phyloP scores from a whole-genome alignment of 2,329 filamentous ascomycete species.

The Hymenoscyphus salicellus region DNA sequence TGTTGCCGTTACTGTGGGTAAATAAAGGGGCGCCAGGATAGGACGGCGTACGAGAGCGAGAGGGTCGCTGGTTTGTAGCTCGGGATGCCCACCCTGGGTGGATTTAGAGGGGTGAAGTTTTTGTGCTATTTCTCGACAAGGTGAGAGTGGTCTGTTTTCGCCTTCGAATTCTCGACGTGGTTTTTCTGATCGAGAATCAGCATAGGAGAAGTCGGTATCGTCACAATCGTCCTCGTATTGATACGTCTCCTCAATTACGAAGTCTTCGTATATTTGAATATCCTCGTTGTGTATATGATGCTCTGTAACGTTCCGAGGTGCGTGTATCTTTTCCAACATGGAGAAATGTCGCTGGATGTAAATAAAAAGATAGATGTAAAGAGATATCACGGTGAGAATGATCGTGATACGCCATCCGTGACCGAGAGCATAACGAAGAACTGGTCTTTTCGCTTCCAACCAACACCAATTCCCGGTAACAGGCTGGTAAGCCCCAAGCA shows the following conservation, averaged over 20 bases:
- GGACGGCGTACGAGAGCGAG: background rate
- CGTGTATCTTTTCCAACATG: background rate
- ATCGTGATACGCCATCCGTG: constrained; percentile 41
- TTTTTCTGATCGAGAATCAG: background rate
- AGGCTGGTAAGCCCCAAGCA: constrained; percentile 21
- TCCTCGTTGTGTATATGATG: too few species aligned
- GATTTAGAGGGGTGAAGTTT: constrained; percentile 4
- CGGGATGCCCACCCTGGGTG: background rate
- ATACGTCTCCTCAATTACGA: background rate
- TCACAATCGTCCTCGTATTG: background rate
- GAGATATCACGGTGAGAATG: constrained; percentile 35
- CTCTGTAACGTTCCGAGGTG: background rate
- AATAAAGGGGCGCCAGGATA: background rate
- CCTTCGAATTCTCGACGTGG: background rate
- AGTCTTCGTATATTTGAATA: background rate
- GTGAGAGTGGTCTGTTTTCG: constrained; percentile 2
- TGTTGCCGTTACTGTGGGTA: background rate
- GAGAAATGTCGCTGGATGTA: constrained; percentile 31
- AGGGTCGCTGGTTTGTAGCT: background rate
- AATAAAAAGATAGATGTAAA: constrained; percentile 41
- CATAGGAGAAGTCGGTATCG: background rate
- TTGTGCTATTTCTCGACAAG: constrained; percentile 15
- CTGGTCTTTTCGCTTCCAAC: constrained; percentile 34
- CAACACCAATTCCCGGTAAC: constrained; percentile 45
- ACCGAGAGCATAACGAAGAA: constrained; percentile 39